phyloP scores from a whole-genome alignment of 192 early-diverging fungal genomes.

The Coemansia sp. region DNA sequence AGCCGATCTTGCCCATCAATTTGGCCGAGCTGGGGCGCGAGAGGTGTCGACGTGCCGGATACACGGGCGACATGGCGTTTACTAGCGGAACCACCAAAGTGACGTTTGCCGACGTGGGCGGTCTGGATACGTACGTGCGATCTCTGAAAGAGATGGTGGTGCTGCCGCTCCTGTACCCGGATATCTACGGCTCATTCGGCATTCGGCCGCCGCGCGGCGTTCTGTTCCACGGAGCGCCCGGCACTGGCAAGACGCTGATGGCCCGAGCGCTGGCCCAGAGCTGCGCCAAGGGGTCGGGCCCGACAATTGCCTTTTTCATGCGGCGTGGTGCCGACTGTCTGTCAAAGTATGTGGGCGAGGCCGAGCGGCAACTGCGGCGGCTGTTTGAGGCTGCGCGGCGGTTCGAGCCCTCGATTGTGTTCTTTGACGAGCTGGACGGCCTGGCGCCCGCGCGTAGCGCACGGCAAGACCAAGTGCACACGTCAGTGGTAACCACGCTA shows the following conservation, averaged over 20 bases:
- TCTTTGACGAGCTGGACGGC: slow-evolving; percentile 99
- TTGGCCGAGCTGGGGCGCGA: slow-evolving; percentile 15
- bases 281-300: slow-evolving; percentile 1
- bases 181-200: slow-evolving; percentile 68
- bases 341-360: slow-evolving; percentile 98
- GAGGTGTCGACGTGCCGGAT: slow-evolving; percentile 16
- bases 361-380: slow-evolving; percentile 87
- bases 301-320: slow-evolving; percentile 11
- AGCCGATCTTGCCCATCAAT: slow-evolving; percentile 20
- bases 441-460: slow-evolving; percentile 76
- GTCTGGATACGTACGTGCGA: slow-evolving; percentile 66
- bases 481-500: slow-evolving; percentile 89
- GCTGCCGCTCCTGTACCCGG: slow-evolving; percentile 64
- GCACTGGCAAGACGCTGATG: slow-evolving; percentile 91
- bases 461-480: slow-evolving; percentile 71
- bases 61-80: background rate
- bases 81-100: too few species aligned
- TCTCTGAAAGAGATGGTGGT: slow-evolving; percentile 81
- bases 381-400: slow-evolving; percentile 90
- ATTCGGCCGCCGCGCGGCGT: slow-evolving; percentile 84
- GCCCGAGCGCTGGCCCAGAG: slow-evolving; percentile 67
- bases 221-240: slow-evolving; percentile 82
- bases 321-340: slow-evolving; percentile 92
- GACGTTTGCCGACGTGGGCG: slow-evolving; percentile 53
- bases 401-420: slow-evolving; percentile 90